These are phyloP conservation scores for Zygoascus ofunaensis DNA, from an alignment of 805 yeast species.

Conservation along the genomic window DNA sequence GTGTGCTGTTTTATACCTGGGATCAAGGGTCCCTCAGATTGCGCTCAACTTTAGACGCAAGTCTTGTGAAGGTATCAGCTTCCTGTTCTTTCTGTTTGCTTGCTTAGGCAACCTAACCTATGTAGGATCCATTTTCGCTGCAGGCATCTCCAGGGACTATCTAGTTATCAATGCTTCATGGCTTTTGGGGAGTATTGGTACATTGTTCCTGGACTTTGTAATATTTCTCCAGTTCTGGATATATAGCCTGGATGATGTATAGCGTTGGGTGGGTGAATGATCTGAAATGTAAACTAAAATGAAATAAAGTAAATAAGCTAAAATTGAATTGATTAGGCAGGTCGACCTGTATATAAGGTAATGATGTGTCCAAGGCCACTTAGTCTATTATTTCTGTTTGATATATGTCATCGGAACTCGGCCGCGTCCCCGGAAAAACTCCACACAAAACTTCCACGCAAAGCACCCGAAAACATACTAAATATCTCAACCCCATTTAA, in stretches of 20 bases:
- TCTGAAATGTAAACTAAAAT: no score
- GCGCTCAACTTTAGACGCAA: slow-evolving; percentile 74
- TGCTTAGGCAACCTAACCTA: slow-evolving; percentile 89
- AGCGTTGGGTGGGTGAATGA: background rate
- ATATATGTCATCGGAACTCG: no score
- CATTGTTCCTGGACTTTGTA: slow-evolving; percentile 70
- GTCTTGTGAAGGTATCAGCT: slow-evolving; percentile 91
- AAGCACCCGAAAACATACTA: no score
- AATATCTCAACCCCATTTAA: no score
- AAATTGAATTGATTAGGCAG: no score
- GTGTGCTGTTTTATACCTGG: slow-evolving; percentile 43
- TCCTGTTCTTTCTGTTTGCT: slow-evolving; percentile 88
- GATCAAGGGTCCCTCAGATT: slow-evolving; percentile 90
- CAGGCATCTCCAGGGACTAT: slow-evolving; percentile 61
- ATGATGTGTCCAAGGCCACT: no score
- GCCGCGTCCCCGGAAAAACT: no score
- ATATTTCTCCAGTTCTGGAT: slow-evolving; percentile 71
- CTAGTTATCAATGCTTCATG: slow-evolving; percentile 79
- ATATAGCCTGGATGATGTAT: slow-evolving; percentile 32
- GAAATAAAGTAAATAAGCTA: no score
- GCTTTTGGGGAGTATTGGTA: slow-evolving; percentile 88
- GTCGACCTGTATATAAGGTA: no score
- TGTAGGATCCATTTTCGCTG: slow-evolving; percentile 73
- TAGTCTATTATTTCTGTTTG: no score
- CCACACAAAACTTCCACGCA: no score